Conservation (phyloP, 352 stramenopile species). For the Phytophthora nicotianae region DNA sequence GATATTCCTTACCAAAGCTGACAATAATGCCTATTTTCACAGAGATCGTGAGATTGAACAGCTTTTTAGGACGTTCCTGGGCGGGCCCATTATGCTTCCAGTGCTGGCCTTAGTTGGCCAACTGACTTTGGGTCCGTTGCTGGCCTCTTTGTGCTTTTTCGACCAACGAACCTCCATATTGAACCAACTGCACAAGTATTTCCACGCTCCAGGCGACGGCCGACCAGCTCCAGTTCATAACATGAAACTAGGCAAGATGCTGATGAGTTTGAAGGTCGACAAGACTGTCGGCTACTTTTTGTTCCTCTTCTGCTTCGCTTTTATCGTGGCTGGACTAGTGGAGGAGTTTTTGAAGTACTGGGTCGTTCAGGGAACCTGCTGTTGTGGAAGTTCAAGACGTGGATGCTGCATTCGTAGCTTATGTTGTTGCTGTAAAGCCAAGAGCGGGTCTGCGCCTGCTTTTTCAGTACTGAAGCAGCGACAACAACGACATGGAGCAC, state of each 20-base stretch:
- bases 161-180: conserved; percentile 54
- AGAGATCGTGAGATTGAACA: conserved; percentile 71
- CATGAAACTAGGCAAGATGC: conserved; percentile 45
- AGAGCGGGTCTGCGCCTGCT: conserved; percentile 26
- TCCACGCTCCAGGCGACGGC: conserved; percentile 24
- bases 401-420: conserved; percentile 10
- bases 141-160: conserved; percentile 58
- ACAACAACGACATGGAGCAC: conserved; percentile 29
- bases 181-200: conserved; percentile 44
- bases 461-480: conserved; percentile 33
- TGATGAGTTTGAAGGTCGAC: conserved; percentile 54
- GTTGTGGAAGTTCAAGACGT: conserved; percentile 29
- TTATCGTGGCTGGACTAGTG: conserved; percentile 63
- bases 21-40: conserved; percentile 9
- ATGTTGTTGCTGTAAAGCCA: conserved; percentile 25
- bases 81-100: conserved; percentile 48
- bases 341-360: conserved; percentile 75
- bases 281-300: conserved; percentile 69
- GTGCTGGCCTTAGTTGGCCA: conserved; percentile 51
- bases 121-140: conserved; percentile 42
- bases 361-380: conserved; percentile 62
- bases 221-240: conserved; percentile 18
- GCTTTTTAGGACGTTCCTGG: conserved; percentile 59
- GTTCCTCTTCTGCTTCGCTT: conserved; percentile 57
- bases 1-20: neutral